A percentile compares a stretch with the other conserved stretches of the same genome.
Conservation (phyloP, 2,329 filamentous ascomycete genomes). For the Cladosporium sp. region DNA sequence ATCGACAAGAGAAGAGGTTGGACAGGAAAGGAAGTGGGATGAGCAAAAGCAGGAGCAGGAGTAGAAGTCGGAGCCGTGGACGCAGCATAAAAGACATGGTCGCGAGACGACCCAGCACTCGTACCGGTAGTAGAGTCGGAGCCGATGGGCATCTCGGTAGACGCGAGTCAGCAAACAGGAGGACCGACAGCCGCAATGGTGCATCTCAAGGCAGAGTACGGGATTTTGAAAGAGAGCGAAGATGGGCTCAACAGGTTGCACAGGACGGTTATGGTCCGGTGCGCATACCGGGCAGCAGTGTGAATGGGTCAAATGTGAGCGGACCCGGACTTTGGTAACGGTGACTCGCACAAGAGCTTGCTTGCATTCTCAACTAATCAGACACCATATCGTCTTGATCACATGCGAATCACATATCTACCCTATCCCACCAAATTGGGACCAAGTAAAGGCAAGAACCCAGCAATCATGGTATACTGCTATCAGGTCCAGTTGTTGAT, state of each 20-base stretch:
- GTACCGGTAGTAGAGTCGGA: not conserved
- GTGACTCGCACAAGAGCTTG: not conserved
- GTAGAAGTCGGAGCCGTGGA: not conserved
- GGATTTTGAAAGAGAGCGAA: constrained; percentile 3
- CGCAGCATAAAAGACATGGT: not conserved
- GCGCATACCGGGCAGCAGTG: not conserved
- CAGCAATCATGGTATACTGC: too few relatives aligned
- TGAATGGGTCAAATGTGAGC: not conserved
- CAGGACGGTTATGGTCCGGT: constrained; percentile 9
- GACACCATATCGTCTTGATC: too few relatives aligned
- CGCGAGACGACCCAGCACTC: not conserved
- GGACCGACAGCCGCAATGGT: not conserved
- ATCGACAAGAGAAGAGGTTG: constrained; percentile 18
- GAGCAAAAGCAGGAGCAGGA: constrained; percentile 8
- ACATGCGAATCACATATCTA: too few relatives aligned
- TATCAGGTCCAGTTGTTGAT: too few relatives aligned
- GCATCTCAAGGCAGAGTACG: not conserved
- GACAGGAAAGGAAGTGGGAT: constrained; percentile 8
- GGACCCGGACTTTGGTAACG: not conserved
- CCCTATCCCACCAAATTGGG: too few relatives aligned
- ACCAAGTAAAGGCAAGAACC: too few relatives aligned
- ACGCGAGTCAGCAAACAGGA: not conserved
- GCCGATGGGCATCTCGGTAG: not conserved
- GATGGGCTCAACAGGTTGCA: constrained; percentile 9
- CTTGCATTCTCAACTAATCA: not conserved